Evolutionary conservation across 1,284 basidiomycete species (phyloP).

Genomic region (Trichosporon faecale): DNA sequence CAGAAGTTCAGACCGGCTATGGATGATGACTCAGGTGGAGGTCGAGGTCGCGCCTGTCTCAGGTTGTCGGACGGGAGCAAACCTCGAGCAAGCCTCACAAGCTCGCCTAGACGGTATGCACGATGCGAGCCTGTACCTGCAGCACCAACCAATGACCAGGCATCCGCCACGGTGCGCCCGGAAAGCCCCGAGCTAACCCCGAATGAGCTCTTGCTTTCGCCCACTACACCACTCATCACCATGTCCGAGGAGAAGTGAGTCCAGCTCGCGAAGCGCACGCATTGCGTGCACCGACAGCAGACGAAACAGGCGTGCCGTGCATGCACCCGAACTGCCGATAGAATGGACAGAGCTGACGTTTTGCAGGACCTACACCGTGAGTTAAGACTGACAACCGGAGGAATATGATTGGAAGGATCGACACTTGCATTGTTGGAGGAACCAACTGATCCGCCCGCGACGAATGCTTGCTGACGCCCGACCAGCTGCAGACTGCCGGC

Average conservation of each 20-base stretch:
- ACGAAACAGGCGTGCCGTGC: not conserved
- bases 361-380: slow-evolving; percentile 48
- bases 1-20: not conserved
- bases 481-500: slow-evolving; percentile 53
- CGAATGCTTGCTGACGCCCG: slow-evolving; percentile 1
- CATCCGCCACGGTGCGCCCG: slow-evolving; percentile 14
- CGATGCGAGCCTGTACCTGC: not conserved
- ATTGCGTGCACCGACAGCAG: not conserved
- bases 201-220: slow-evolving; percentile 12
- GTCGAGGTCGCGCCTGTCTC: not conserved
- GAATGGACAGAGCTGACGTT: slow-evolving; percentile 17
- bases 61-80: not conserved
- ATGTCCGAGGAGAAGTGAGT: slow-evolving; percentile 49
- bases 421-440: not conserved
- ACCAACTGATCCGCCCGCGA: not conserved
- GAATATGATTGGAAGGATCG: slow-evolving; percentile 4
- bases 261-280: not conserved
- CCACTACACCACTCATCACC: slow-evolving; percentile 24
- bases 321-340: not conserved
- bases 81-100: not conserved
- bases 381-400: slow-evolving; percentile 20
- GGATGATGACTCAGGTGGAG: not conserved
- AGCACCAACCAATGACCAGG: not conserved
- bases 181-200: slow-evolving; percentile 21
- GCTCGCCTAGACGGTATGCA: not conserved